Percentiles rank a stretch among this genome's conserved stretches.
Evolutionary conservation across 2,329 filamentous ascomycete genomes (phyloP).

Genomic region (Metarhizium anisopliae): DNA sequence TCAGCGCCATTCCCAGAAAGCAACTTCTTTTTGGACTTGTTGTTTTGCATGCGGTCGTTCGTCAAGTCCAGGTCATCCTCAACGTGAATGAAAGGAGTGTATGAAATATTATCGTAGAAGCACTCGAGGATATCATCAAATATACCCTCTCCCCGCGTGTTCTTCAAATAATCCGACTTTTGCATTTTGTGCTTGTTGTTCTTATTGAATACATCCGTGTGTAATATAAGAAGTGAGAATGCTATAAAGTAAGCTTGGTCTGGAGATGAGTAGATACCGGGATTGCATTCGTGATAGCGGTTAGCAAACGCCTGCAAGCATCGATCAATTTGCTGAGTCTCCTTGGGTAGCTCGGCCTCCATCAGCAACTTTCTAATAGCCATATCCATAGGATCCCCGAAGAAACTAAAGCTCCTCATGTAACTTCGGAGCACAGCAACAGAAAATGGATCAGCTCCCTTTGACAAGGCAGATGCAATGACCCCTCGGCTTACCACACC

Average conservation of each 20-base stretch:
- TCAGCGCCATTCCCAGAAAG: conserved; percentile 50
- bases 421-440: conserved; percentile 82
- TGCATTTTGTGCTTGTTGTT: conserved; percentile 99
- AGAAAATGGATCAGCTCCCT: conserved; percentile 77
- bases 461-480: conserved; percentile 78
- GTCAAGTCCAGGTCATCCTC: conserved; percentile 83
- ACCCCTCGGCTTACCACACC: conserved; percentile 69
- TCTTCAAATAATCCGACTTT: conserved; percentile 89
- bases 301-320: conserved; percentile 92
- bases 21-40: conserved; percentile 62
- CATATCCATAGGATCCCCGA: conserved; percentile 97
- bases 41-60: conserved; percentile 60
- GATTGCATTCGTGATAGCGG: conserved; percentile 96
- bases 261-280: conserved; percentile 81
- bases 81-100: conserved; percentile 96
- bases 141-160: conserved; percentile 85
- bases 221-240: conserved; percentile 90
- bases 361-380: conserved; percentile 90
- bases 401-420: conserved; percentile 91
- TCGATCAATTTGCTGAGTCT: conserved; percentile 95
- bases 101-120: conserved; percentile 97
- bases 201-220: conserved; percentile 99
- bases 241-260: conserved; percentile 98
- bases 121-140: conserved; percentile 88
- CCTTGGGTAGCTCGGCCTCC: conserved; percentile 91